Evolutionary conservation across 2,329 filamentous ascomycete species (phyloP), one percentile per base, ranked within the genome.

Genomic region (Apiospora kogelbergensis): DNA sequence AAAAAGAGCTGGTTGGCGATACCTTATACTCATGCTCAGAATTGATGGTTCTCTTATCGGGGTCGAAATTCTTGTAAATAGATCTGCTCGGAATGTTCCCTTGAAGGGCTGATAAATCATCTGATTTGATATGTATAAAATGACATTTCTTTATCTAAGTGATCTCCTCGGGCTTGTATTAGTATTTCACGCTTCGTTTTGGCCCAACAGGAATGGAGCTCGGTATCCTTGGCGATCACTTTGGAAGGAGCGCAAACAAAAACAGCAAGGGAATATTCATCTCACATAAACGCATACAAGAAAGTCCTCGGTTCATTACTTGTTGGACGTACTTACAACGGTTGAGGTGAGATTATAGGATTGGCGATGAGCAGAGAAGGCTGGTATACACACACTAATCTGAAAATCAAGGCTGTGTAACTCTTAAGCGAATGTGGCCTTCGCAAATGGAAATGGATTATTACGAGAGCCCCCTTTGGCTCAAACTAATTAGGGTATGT

Each of bases 401-500:
- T 26, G 1, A 13, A 53, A 46, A 37, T 45, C 5, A 1, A 33
- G 20, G 17, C 13, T n/a, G 20, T 13, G 13, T 57, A n/a, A n/a
- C 17, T 37, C 4, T 17, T 60, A 37, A 60, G 53, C 30, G 53
- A 60, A 60, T 60, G 26, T n/a, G 26, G 22, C 30, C 5, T 57
- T 60, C 30, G 53, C 30, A 37, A 53, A 17, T 60, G 53, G 10
- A 37, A 60, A n/a, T 60, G 30, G 30, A 7, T 37, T 37, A 60
- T 60, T 60, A 60, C 13, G 30, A 30, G 53, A 60, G 53, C 30
- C 17, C 53, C 20, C 30, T 60, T 60, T n/a, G 53, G 53, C 53
- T 37, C 53, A 60, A 30, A 60, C 53, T 60, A 60, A 60, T 60
- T 60, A 60, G 30, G 53, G 53, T 60, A 60, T 60, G 53, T 60